These are phyloP conservation scores for Fusarium miscanthi DNA, from an alignment of 2,329 filamentous ascomycete species.

Conservation along the genomic window DNA sequence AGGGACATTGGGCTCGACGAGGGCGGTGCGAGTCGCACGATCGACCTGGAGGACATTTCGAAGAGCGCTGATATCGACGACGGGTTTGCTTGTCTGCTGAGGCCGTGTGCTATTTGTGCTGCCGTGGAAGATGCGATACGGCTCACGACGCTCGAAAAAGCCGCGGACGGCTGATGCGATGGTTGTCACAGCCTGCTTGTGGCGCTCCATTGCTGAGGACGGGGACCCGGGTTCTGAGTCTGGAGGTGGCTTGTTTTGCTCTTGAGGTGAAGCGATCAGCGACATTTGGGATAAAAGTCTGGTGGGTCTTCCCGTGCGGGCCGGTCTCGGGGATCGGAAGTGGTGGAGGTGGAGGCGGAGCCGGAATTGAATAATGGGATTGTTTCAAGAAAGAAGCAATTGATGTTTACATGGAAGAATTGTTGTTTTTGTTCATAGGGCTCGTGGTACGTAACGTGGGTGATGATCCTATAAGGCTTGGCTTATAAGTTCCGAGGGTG, in stretches of 20 bases:
- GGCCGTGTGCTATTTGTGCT: conserved; percentile 80
- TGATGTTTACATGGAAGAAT: neutral
- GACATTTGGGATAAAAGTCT: conserved; percentile 26
- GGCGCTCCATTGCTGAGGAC: conserved; percentile 54
- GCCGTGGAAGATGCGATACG: conserved; percentile 81
- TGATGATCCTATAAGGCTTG: conserved; percentile 5
- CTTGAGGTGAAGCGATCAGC: conserved; percentile 12
- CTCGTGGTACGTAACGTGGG: neutral
- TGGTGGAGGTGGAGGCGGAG: conserved; percentile 39
- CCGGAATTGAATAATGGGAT: neutral
- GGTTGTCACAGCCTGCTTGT: conserved; percentile 56
- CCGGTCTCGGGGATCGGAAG: conserved; percentile 29
- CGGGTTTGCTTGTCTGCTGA: conserved; percentile 60
- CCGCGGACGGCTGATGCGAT: conserved; percentile 57
- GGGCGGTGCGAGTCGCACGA: conserved; percentile 60
- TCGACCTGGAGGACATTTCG: conserved; percentile 72
- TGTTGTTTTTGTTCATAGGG: neutral
- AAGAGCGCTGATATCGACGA: conserved; percentile 76
- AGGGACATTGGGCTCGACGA: conserved; percentile 76
- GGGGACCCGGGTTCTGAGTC: conserved; percentile 4
- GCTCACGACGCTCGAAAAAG: conserved; percentile 58
- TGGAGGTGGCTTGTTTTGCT: conserved; percentile 9
- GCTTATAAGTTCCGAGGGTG: conserved; percentile 15
- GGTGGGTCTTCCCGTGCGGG: conserved; percentile 31
- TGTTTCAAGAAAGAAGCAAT: neutral